These are phyloP conservation scores for Yamadazyma pseudoaaseri DNA, from an alignment of 1,139 yeast genomes.

Conservation along the genomic window DNA sequence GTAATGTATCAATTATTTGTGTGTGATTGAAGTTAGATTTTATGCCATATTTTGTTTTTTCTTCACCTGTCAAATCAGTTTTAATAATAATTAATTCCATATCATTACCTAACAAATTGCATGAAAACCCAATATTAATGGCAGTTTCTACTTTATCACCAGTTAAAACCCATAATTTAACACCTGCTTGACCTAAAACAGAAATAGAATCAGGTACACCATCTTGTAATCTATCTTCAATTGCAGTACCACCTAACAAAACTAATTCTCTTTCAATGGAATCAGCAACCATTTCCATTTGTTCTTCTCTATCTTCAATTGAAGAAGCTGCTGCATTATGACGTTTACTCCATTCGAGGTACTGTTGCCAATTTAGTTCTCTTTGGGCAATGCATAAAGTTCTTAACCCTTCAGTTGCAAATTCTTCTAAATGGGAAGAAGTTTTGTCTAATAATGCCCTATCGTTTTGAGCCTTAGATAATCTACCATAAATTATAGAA, in stretches of 20 bases:
- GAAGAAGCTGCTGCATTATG: constrained; percentile 44
- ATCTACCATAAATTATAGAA: constrained; percentile 43
- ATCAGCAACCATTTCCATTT: constrained; percentile 48
- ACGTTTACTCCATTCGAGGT: constrained; percentile 41
- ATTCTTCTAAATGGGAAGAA: constrained; percentile 41
- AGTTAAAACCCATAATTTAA: constrained; percentile 51
- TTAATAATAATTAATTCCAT: constrained; percentile 45
- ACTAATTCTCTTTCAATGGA: constrained; percentile 45
- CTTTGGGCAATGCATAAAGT: constrained; percentile 49
- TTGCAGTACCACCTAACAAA: constrained; percentile 52
- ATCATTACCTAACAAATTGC: constrained; percentile 48
- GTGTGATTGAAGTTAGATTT: constrained; percentile 18
- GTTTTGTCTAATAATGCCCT: constrained; percentile 31
- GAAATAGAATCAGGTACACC: constrained; percentile 52
- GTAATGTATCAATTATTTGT: constrained; percentile 46
- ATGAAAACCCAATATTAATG: constrained; percentile 50
- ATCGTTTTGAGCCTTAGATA: constrained; percentile 33
- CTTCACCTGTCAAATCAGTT: constrained; percentile 31
- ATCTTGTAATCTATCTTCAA: constrained; percentile 51
- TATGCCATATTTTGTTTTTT: constrained; percentile 23
- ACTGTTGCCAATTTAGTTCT: constrained; percentile 42
- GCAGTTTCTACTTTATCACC: constrained; percentile 55
- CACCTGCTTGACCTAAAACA: constrained; percentile 46
- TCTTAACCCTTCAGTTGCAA: constrained; percentile 49
- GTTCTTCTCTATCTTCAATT: constrained; percentile 41